Conservation (phyloP, 2,329 filamentous ascomycete genomes). For the Neopestalotiopsis sp. region DNA sequence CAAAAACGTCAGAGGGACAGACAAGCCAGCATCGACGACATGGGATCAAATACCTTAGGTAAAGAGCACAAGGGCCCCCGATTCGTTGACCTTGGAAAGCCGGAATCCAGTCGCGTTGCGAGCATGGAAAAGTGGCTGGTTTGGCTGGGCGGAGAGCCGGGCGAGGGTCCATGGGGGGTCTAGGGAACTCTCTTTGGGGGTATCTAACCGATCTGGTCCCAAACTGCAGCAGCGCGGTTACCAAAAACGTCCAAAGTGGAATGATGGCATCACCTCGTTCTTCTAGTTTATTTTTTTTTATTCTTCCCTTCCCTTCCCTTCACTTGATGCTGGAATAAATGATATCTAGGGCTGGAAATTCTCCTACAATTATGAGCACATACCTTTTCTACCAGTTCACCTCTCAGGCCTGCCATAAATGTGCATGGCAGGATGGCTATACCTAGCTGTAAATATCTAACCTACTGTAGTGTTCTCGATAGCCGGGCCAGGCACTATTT, state of each 20-base stretch:
- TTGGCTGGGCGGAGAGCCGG: neutral
- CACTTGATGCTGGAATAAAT: neutral
- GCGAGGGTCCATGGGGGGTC: neutral
- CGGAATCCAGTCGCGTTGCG: neutral
- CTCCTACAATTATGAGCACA: no score
- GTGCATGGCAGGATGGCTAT: no score
- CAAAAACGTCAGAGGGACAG: neutral
- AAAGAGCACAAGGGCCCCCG: neutral
- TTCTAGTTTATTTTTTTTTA: no score
- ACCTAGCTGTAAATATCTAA: neutral
- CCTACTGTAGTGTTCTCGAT: neutral
- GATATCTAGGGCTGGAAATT: neutral
- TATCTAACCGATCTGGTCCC: slow-evolving; percentile 1
- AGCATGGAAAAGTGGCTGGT: neutral
- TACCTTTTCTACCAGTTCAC: no score
- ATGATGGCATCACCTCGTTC: slow-evolving; percentile 7
- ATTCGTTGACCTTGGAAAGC: neutral
- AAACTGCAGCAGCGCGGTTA: neutral
- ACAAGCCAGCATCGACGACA: neutral
- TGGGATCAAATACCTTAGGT: neutral
- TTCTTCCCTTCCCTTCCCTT: no score
- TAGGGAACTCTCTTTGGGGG: slow-evolving; percentile 12
- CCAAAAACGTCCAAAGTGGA: slow-evolving; percentile 9
- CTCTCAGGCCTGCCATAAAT: no score
- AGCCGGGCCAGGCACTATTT: neutral